Evolutionary conservation across 345 rosid species (phyloP).

Genomic region (Kandelia obovata): DNA sequence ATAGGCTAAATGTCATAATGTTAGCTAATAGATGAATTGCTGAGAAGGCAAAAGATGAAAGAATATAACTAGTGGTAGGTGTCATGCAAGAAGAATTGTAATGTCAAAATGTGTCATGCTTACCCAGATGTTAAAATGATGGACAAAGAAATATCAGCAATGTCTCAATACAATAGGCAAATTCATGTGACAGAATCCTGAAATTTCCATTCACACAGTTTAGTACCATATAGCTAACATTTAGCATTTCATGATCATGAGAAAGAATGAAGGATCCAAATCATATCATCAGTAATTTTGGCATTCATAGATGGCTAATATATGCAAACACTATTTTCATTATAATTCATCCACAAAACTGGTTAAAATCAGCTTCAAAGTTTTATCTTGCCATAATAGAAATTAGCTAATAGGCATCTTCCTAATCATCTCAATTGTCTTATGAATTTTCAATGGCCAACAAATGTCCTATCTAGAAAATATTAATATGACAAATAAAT

Average conservation of each 20-base stretch:
- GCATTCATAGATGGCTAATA: too few relatives aligned
- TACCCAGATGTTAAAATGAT: constrained; percentile 92
- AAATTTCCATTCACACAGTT: constrained; percentile 47
- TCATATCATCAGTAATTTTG: too few relatives aligned
- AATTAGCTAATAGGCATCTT: too few relatives aligned
- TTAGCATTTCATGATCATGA: too few relatives aligned
- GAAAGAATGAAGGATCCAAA: too few relatives aligned
- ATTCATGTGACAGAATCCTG: constrained; percentile 92
- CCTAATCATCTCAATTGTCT: background rate
- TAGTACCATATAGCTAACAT: background rate
- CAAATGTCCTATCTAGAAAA: too few relatives aligned
- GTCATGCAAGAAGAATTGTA: background rate
- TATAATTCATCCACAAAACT: too few relatives aligned
- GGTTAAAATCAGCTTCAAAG: too few relatives aligned
- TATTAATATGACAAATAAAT: too few relatives aligned
- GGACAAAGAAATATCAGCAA: constrained; percentile 78
- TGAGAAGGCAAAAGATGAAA: background rate
- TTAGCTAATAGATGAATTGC: background rate
- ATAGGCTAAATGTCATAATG: background rate
- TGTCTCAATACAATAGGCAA: constrained; percentile 87
- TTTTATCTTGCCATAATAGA: too few relatives aligned
- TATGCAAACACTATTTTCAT: too few relatives aligned
- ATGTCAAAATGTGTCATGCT: constrained; percentile 21
- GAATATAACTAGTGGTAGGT: background rate
- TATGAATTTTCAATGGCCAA: too few relatives aligned